Conservation (phyloP, 2,329 filamentous ascomycete genomes). For the Graphilbum fragrans region DNA sequence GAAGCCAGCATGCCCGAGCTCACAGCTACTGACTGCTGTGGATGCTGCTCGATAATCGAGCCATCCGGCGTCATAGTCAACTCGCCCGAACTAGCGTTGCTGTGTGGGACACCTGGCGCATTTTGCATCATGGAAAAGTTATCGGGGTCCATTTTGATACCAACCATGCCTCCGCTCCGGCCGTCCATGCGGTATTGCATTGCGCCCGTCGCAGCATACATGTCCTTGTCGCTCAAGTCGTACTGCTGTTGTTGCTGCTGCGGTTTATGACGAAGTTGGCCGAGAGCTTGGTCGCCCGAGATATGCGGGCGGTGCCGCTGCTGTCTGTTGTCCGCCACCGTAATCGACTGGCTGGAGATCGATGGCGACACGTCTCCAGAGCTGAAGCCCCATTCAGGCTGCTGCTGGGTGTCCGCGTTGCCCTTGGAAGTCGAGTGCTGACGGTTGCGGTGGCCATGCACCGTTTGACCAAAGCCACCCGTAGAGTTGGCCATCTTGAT, state of each 20-base stretch:
- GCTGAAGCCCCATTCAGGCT: conserved; percentile 9
- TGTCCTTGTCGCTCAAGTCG: not conserved
- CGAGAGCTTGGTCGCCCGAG: not conserved
- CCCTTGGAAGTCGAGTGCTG: conserved; percentile 16
- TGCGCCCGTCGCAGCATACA: not conserved
- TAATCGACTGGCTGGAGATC: conserved; percentile 10
- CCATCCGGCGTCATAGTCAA: conserved; percentile 12
- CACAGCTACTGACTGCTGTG: not conserved
- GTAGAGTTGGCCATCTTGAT: conserved; percentile 89
- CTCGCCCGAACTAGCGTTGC: conserved; percentile 24
- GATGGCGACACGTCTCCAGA: conserved; percentile 3
- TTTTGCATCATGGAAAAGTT: conserved; percentile 25
- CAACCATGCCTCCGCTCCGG: conserved; percentile 10
- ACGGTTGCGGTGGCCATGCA: conserved; percentile 1
- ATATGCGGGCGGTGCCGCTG: too few relatives aligned
- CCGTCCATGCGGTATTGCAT: conserved; percentile 14
- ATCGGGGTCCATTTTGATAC: conserved; percentile 25
- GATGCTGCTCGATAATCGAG: not conserved
- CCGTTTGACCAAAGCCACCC: conserved; percentile 57
- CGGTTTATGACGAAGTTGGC: not conserved
- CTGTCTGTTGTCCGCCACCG: not conserved
- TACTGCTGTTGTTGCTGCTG: conserved; percentile 7
- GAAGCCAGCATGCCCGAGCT: too few relatives aligned
- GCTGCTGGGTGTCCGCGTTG: conserved; percentile 13
- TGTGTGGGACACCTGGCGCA: conserved; percentile 26